Base-by-base conservation (phyloP, 2,329 filamentous ascomycete species). In the Coleophoma cylindrospora region DNA sequence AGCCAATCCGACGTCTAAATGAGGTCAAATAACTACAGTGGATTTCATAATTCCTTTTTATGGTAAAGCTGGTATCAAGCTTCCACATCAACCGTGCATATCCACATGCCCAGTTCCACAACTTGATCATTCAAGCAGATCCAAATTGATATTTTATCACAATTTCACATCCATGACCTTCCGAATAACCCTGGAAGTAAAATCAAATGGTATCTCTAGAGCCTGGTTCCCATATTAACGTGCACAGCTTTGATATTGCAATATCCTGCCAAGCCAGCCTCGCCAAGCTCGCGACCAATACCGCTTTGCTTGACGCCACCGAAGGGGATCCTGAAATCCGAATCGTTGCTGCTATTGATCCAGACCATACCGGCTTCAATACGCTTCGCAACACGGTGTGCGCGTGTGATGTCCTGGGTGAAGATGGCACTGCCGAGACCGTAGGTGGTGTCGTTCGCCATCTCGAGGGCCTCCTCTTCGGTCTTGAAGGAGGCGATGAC, bases 261-360 rank as follows among this genome's bases (percentile, higher is more conserved):
- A 58, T 70, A 77, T 1, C 65, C 71, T 32, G 71, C 69, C 11
- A 74, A 55, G 0, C 70, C 71, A 0, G 68, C 70, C 59, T 74
- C 71, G 3, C 71, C 71, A 8, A 74, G 53, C 54, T 80, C 73
- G 17, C 76, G 63, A 0, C 78, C 77, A 61, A 81, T 79, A 4
- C 80, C 80, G 61, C 72, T 76, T 67, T 81, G 75, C 67, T 84
- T 84, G 7, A 82, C 76, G 74, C 77, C 43, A 15, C 78, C 78
- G 58, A 81, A 81, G 0, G 78, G 78, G 50, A 81, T 66, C 9
- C 71, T 59, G 45, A 58, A 66, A 51, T 68, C 65, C n/a, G 57
- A 61, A 50, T 68, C 65, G 49, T 80, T 55, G 51, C 63, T 66
- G 22, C 62, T 66, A 54, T 73, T 73, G 55, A 73, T 68, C 70